Percentiles rank a stretch among this genome's conserved stretches.
phyloP scores from a whole-genome alignment of 495 filamentous ascomycete species.

The Barbatosphaeria neglecta region DNA sequence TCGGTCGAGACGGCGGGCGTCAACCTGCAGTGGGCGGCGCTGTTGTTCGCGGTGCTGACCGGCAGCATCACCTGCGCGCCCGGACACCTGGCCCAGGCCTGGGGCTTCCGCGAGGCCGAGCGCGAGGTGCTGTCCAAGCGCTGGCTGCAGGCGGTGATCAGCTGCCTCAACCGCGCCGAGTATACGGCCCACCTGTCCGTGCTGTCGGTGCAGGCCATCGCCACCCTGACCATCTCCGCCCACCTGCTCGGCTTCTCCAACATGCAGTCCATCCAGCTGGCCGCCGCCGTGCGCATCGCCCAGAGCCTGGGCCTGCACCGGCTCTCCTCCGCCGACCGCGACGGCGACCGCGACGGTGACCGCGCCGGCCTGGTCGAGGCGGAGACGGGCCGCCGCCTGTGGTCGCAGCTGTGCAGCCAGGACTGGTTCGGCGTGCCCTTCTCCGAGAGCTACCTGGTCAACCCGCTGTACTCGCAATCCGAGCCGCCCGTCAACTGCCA shows the following conservation, averaged over 20 bases:
- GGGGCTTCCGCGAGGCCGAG: conserved; percentile 25
- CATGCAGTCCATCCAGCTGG: conserved; percentile 27
- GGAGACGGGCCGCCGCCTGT: conserved; percentile 31
- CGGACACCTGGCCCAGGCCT: conserved; percentile 10
- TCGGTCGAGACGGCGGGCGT: conserved; percentile 9
- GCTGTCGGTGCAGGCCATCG: conserved; percentile 30
- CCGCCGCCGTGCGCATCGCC: conserved; percentile 28
- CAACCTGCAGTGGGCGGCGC: conserved; percentile 27
- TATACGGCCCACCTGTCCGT: conserved; percentile 27
- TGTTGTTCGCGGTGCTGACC: conserved; percentile 29
- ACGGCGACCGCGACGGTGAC: no score
- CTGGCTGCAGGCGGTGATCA: conserved; percentile 24
- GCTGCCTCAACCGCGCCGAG: conserved; percentile 24
- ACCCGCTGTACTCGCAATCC: conserved; percentile 28
- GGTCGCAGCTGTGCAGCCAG: conserved; percentile 34
- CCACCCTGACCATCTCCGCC: conserved; percentile 31
- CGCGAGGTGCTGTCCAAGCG: conserved; percentile 18
- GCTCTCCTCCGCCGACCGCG: no score
- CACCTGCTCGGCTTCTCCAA: conserved; percentile 36
- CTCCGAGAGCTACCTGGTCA: conserved; percentile 34
- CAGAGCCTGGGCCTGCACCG: conserved; percentile 25
- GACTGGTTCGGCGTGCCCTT: conserved; percentile 40
- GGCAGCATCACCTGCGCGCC: conserved; percentile 27
- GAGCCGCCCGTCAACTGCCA: conserved; percentile 29
- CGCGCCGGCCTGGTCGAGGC: conserved; percentile 13